Conservation (phyloP, 345 rosid genomes). For the Toxicodendron radicans region DNA sequence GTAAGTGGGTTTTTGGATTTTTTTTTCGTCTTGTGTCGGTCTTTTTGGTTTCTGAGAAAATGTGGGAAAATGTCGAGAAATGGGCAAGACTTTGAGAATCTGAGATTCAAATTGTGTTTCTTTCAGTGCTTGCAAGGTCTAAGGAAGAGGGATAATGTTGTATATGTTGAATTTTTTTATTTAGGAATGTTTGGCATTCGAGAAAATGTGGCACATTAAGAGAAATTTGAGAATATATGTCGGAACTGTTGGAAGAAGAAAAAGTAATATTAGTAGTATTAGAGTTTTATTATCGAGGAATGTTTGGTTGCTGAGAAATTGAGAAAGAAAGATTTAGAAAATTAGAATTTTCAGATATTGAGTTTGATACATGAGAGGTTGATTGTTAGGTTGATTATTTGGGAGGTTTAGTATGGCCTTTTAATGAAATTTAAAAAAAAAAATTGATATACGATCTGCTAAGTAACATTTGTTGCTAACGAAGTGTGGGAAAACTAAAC, state of each 20-base stretch:
- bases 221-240: not conserved
- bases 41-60: constrained; percentile 23
- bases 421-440: no score
- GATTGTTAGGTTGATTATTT: no score
- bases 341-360: no score
- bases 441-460: no score
- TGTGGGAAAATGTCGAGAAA: not conserved
- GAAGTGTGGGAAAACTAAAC: not conserved
- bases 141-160: not conserved
- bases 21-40: not conserved
- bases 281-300: not conserved
- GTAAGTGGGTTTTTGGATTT: constrained; percentile 46
- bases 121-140: not conserved
- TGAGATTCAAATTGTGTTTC: not conserved
- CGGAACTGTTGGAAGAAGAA: not conserved
- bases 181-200: not conserved
- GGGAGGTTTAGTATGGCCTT: no score
- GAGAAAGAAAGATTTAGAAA: no score
- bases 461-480: no score
- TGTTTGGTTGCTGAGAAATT: not conserved
- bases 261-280: not conserved
- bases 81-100: not conserved
- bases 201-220: not conserved
- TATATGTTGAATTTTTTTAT: not conserved
- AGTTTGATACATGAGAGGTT: no score